Base-by-base conservation (phyloP, 2,329 filamentous ascomycete genomes). In the Calycina marina region DNA sequence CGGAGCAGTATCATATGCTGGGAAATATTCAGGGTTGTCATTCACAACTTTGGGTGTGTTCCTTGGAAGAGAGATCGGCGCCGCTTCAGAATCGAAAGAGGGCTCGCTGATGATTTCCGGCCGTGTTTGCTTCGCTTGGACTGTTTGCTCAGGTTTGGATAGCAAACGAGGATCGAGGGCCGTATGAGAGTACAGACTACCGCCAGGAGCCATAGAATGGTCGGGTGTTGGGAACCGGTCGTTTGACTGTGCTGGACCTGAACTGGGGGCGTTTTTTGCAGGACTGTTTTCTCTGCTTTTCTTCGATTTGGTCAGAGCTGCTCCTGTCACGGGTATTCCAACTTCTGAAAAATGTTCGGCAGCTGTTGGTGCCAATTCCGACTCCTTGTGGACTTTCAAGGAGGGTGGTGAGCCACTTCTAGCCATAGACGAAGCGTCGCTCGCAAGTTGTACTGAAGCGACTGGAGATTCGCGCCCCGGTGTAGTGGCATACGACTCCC, bases 1-100 rank as follows among this genome's bases (percentile, higher is more conserved):
- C 18, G 6, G 6, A 8, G 20, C 6, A n/a, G n/a, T 6, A 22
- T 22, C 20, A n/a, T 6, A n/a, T 8, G 20, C 6, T n/a, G 16
- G 35, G 13, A n/a, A 37, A 32, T 6, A 24, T 35, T 6, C 39
- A 32, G 16, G 43, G 43, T 15, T 45, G 42, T 12, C 15, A 20
- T 34, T 30, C 18, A 25, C 25, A 18, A 30, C 14, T n/a, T 30
- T 18, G 18, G 43, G 48, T 6, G 50, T 52, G 35, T 67, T 60
- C 36, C 65, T 65, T 3, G 54, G 52, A 15, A 59, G 58, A 11
- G 63, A 62, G 4, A 59, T 63, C 5, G 67, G 62, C 3, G 57
- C 52, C 25, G 48, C 49, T 27, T 49, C 59, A 1, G 54, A 52
- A 12, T 52, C 22, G 37, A 44, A n/a, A 45, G 39, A 32, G 45